These are phyloP conservation scores for Rutstroemia sp. DNA, from an alignment of 2,329 filamentous ascomycete genomes.

Conservation along the genomic window DNA sequence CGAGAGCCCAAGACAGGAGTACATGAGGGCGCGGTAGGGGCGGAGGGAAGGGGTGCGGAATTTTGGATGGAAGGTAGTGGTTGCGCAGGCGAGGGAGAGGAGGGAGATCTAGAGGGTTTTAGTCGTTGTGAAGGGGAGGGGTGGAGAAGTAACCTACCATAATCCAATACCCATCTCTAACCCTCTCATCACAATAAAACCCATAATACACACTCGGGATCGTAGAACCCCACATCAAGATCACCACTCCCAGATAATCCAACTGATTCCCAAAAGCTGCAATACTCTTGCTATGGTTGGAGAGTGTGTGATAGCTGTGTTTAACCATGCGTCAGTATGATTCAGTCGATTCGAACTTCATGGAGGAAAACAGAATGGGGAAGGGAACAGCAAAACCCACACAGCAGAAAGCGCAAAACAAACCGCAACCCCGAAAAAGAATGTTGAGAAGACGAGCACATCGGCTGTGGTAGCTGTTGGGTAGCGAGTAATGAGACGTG, in stretches of 20 bases:
- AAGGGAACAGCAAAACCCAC: neutral
- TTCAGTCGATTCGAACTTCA: too few relatives aligned
- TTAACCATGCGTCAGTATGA: neutral
- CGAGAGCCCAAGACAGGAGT: conserved; percentile 1
- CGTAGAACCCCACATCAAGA: conserved; percentile 34
- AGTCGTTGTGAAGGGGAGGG: too few relatives aligned
- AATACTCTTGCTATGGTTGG: conserved; percentile 32
- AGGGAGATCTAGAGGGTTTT: neutral
- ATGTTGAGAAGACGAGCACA: conserved; percentile 33
- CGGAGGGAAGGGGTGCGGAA: neutral
- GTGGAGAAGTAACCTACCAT: neutral
- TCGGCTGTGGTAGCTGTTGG: conserved; percentile 30
- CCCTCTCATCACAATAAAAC: conserved; percentile 34
- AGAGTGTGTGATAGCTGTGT: conserved; percentile 29
- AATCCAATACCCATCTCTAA: conserved; percentile 31
- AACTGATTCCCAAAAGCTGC: conserved; percentile 32
- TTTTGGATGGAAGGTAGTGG: neutral
- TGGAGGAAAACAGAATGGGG: too few relatives aligned
- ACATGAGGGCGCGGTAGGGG: neutral
- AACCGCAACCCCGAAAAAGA: conserved; percentile 32
- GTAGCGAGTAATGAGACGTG: conserved; percentile 28
- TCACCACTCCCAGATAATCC: conserved; percentile 35
- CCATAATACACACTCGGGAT: conserved; percentile 34
- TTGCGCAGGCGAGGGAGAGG: neutral
- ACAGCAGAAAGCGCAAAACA: conserved; percentile 34